These are phyloP conservation scores for Fusarium clavum DNA, from an alignment of 2,329 filamentous ascomycete species.

Conservation along the genomic window DNA sequence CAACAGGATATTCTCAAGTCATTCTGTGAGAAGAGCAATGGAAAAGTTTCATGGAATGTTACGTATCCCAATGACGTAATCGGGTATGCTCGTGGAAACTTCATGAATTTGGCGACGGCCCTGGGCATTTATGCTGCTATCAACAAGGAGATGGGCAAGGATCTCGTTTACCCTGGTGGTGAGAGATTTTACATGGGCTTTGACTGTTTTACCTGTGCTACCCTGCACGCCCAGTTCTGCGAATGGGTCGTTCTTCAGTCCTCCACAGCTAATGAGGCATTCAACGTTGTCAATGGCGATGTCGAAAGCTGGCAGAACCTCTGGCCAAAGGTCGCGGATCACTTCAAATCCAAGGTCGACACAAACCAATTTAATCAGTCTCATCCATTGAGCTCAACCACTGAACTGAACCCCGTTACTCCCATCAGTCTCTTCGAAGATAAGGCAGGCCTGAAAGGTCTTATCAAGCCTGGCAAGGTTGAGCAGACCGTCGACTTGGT, in stretches of 20 bases:
- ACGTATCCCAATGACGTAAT: conserved; percentile 25
- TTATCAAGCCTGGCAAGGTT: background rate
- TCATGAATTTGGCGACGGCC: conserved; percentile 19
- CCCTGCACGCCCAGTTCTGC: conserved; percentile 5
- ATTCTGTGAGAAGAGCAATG: background rate
- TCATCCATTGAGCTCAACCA: background rate
- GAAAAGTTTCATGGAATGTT: background rate
- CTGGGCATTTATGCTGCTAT: conserved; percentile 7
- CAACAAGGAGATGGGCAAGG: conserved; percentile 7
- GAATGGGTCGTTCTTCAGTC: conserved; percentile 7
- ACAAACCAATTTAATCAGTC: background rate
- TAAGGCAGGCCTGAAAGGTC: background rate
- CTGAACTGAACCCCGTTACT: background rate
- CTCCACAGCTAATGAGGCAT: background rate
- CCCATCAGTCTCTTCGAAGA: background rate
- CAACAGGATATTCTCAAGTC: conserved; percentile 7
- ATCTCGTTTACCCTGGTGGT: background rate
- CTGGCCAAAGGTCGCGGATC: background rate
- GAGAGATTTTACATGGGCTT: conserved; percentile 2
- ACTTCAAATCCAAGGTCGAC: background rate
- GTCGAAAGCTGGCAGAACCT: conserved; percentile 16
- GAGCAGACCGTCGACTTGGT: background rate
- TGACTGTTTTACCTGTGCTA: conserved; percentile 1
- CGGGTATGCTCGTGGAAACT: conserved; percentile 20
- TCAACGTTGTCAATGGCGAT: conserved; percentile 16